phyloP scores from a whole-genome alignment of 1,284 basidiomycete species.

The Trichosporon asahii region DNA sequence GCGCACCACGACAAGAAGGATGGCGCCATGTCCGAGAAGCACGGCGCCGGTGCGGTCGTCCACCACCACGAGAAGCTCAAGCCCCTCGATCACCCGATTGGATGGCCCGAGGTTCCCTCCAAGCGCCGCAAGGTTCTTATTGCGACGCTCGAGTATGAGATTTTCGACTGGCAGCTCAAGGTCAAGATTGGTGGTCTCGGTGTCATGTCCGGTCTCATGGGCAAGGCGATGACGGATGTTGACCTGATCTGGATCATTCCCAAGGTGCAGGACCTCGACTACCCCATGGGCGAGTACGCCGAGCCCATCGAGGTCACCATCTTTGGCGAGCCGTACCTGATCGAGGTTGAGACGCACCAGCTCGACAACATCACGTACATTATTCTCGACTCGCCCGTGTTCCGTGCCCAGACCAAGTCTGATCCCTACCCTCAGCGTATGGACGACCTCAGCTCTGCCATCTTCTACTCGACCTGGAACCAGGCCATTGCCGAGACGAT shows the following conservation, averaged over 20 bases:
- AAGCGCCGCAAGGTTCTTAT: conserved; percentile 87
- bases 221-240: conserved; percentile 92
- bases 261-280: conserved; percentile 88
- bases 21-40: conserved; percentile 42
- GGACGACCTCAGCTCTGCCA: conserved; percentile 90
- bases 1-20: conserved; percentile 52
- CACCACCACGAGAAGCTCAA: conserved; percentile 58
- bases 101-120: conserved; percentile 85
- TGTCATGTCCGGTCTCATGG: conserved; percentile 95
- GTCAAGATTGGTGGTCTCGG: conserved; percentile 94
- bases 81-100: conserved; percentile 63
- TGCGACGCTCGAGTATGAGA: conserved; percentile 87
- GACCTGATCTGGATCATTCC: conserved; percentile 88
- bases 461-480: conserved; percentile 96
- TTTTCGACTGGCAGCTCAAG: conserved; percentile 92
- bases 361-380: conserved; percentile 91
- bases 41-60: conserved; percentile 22
- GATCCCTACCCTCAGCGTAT: conserved; percentile 92
- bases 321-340: conserved; percentile 88
- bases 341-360: conserved; percentile 86
- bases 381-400: conserved; percentile 86
- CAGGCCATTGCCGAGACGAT: conserved; percentile 88
- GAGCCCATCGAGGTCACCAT: conserved; percentile 93
- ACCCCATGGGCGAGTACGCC: conserved; percentile 80
- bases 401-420: conserved; percentile 88